A percentile compares a stretch with the other conserved stretches of the same genome.
These are phyloP conservation scores for Aspergillus kassunensis DNA, from an alignment of 495 filamentous ascomycete species.

Conservation along the genomic window DNA sequence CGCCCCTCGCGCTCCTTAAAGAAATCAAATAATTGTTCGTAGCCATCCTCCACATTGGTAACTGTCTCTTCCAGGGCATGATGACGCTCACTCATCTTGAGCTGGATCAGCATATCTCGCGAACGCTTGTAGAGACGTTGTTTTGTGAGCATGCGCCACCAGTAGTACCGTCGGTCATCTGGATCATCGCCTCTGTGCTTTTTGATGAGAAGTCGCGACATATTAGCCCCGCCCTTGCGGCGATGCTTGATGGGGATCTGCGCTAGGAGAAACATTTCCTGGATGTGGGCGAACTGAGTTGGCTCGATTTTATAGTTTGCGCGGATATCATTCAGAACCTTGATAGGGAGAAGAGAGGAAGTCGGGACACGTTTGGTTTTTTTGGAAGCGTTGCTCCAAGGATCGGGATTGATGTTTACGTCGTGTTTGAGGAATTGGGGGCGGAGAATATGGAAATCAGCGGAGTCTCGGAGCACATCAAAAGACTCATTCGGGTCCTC, in stretches of 20 bases:
- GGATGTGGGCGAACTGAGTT: constrained; percentile 80
- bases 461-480: constrained; percentile 80
- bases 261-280: constrained; percentile 86
- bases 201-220: constrained; percentile 48
- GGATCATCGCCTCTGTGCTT: constrained; percentile 48
- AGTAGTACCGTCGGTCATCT: constrained; percentile 63
- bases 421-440: constrained; percentile 42
- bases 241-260: constrained; percentile 62
- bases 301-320: constrained; percentile 68
- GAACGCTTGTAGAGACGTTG: constrained; percentile 77
- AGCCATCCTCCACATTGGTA: constrained; percentile 75
- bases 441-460: constrained; percentile 67
- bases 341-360: constrained; percentile 56
- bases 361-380: constrained; percentile 54
- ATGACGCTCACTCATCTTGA: constrained; percentile 71
- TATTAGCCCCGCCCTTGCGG: constrained; percentile 47
- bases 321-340: constrained; percentile 57
- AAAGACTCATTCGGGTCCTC: constrained; percentile 96
- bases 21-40: constrained; percentile 60
- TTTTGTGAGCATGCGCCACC: constrained; percentile 83
- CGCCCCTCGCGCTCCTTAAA: constrained; percentile 40
- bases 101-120: constrained; percentile 68
- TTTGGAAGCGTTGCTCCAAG: constrained; percentile 30
- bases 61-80: constrained; percentile 79
- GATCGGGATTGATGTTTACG: constrained; percentile 42